Percentiles rank a stretch among this genome's conserved stretches.
phyloP scores from a whole-genome alignment of 2,329 filamentous ascomycete species.

The Cladosporium sp. region DNA sequence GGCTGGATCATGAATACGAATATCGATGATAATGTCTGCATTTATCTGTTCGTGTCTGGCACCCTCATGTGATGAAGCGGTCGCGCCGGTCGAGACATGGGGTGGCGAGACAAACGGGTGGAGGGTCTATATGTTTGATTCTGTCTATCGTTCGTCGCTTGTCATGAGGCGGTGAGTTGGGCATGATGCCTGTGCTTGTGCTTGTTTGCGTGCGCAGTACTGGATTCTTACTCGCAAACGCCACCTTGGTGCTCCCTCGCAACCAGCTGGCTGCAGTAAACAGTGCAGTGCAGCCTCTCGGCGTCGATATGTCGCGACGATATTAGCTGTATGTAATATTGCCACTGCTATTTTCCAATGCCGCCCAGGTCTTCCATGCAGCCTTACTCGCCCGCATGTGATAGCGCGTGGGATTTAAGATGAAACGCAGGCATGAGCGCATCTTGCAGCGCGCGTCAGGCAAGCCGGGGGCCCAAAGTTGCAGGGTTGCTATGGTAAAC shows the following conservation, averaged over 20 bases:
- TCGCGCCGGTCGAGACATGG: neutral
- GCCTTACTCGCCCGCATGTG: neutral
- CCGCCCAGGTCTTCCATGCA: constrained; percentile 1
- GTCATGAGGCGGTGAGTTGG: neutral
- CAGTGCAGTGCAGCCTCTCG: neutral
- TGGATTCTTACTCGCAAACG: neutral
- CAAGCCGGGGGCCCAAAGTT: neutral
- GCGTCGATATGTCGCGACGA: neutral
- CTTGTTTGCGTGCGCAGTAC: neutral
- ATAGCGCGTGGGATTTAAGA: constrained; percentile 8
- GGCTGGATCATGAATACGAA: neutral
- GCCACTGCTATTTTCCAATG: neutral
- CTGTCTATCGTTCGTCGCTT: neutral
- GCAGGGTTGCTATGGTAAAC: constrained; percentile 9
- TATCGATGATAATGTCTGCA: neutral
- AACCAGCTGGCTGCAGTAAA: neutral
- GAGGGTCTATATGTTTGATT: neutral
- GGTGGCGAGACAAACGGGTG: constrained; percentile 4
- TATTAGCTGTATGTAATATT: neutral
- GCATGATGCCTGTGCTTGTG: neutral
- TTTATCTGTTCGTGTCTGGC: neutral
- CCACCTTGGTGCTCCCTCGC: neutral
- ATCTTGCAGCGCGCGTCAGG: neutral
- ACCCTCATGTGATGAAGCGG: constrained; percentile 6
- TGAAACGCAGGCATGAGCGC: constrained; percentile 10